Evolutionary conservation across 179 eudicot species (phyloP), one percentile per base, ranked within the genome.

Genomic region (Silene coronaria): DNA sequence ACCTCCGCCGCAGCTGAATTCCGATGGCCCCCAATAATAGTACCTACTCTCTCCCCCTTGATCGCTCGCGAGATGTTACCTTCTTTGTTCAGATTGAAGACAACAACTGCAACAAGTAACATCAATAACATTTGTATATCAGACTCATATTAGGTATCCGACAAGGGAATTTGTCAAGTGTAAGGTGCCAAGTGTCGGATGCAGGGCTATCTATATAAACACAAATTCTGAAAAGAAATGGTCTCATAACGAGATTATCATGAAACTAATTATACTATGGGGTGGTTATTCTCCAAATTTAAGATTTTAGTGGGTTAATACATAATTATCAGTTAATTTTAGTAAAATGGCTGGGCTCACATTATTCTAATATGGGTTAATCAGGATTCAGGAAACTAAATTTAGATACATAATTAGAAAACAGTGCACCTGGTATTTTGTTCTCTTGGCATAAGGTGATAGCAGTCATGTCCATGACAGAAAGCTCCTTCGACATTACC

Each of bases 401-500:
- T 48, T 36, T 48, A 22, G 30, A 42, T 55, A 55, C 12, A n/a
- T 28, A 3, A 71, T 51, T 10, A 48, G 75, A 38, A 22, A 60
- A n/a, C 82, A 53, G 58, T 16, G 57, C 58, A 92, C 99, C 99
- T 28, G 99, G 97, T 79, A 95, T 92, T 67, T 95, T 89, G 77
- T 95, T 95, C 74, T 95, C 99, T 80, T 95, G 97, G 88, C 97
- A 95, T 85, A 95, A 82, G 46, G 99, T 95, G 79, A 92, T 89
- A 76, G 97, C 99, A 60, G 99, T 95, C 95, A 95, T 51, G 81
- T 95, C 99, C 99, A 95, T 95, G 59, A 95, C 99, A 23, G 91
- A 87, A 63, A 95, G 97, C 77, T 92, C 97, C 84, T 80, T 88
- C 53, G 93, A 87, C 59, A 76, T 89, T 70, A 95, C 99, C 26